Conservation (phyloP, 352 stramenopile species). For the Blastocystis sp. region DNA sequence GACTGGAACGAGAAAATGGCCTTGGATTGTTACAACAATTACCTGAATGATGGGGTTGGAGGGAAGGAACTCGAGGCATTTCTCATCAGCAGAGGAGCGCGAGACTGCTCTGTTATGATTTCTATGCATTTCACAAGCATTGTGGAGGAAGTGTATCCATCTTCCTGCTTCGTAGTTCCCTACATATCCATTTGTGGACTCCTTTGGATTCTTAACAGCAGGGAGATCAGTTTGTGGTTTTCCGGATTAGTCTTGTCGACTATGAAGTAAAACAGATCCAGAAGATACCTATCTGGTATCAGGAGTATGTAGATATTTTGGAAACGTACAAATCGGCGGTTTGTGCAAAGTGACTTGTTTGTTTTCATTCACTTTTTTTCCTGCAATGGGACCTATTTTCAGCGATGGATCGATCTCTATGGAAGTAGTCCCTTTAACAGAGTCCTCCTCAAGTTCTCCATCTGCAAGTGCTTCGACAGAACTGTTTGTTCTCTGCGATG, state of each 20-base stretch:
- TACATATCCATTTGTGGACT: neutral
- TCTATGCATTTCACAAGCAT: neutral
- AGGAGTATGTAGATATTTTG: neutral
- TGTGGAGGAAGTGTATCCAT: neutral
- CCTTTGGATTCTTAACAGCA: neutral
- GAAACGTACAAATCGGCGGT: neutral
- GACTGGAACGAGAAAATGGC: conserved; percentile 6
- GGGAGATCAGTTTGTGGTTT: neutral
- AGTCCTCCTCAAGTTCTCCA: neutral
- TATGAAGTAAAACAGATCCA: conserved; percentile 6
- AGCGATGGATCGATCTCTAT: neutral
- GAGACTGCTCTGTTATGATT: conserved; percentile 12
- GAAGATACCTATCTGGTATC: conserved; percentile 23
- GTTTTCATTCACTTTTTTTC: neutral
- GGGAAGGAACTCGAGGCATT: neutral
- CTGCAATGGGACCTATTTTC: neutral
- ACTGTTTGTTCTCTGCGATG: neutral
- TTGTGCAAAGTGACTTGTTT: neutral
- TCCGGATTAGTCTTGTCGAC: neutral
- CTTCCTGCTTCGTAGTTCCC: neutral
- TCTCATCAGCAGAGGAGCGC: conserved; percentile 3
- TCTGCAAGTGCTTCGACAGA: neutral
- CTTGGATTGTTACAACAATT: neutral
- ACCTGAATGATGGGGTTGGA: neutral
- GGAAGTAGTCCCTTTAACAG: neutral